Evolutionary conservation across 1,139 yeast species (phyloP).

Genomic region (Saccharomyces pastorianus): DNA sequence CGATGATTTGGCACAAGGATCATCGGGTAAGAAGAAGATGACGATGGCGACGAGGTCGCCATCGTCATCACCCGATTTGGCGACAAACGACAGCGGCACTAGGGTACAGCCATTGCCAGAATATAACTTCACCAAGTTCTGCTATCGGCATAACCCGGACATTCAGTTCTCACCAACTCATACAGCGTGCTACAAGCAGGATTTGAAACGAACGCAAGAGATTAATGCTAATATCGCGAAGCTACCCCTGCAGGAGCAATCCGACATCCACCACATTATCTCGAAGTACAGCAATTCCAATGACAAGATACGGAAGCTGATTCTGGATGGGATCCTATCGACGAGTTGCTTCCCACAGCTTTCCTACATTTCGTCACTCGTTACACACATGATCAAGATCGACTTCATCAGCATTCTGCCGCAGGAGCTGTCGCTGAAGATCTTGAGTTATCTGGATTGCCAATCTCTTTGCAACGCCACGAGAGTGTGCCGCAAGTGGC

Average conservation of each 20-base stretch:
- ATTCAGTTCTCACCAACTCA: slow-evolving; percentile 34
- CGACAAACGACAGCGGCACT: not conserved
- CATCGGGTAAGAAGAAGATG: slow-evolving; percentile 1
- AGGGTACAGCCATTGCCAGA: slow-evolving; percentile 16
- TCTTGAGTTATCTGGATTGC: slow-evolving; percentile 83
- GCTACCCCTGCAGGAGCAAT: slow-evolving; percentile 73
- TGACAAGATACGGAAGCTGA: slow-evolving; percentile 44
- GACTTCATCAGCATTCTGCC: slow-evolving; percentile 86
- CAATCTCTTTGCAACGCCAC: slow-evolving; percentile 88
- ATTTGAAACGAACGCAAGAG: slow-evolving; percentile 48
- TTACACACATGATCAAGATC: slow-evolving; percentile 69
- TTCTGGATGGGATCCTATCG: slow-evolving; percentile 72
- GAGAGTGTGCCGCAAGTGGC: slow-evolving; percentile 83
- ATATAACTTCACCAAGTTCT: slow-evolving; percentile 42
- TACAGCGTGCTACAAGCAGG: slow-evolving; percentile 38
- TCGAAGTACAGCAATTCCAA: slow-evolving; percentile 42
- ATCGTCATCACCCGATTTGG: not conserved
- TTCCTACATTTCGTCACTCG: slow-evolving; percentile 72
- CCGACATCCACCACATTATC: slow-evolving; percentile 48
- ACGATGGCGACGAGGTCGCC: slow-evolving; percentile 2
- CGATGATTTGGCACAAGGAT: not conserved
- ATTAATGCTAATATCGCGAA: slow-evolving; percentile 60
- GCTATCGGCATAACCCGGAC: slow-evolving; percentile 90
- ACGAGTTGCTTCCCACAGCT: slow-evolving; percentile 95
- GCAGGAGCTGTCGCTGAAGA: slow-evolving; percentile 72